phyloP scores from a whole-genome alignment of 2,329 filamentous ascomycete species.

The Phialocephala sp. region DNA sequence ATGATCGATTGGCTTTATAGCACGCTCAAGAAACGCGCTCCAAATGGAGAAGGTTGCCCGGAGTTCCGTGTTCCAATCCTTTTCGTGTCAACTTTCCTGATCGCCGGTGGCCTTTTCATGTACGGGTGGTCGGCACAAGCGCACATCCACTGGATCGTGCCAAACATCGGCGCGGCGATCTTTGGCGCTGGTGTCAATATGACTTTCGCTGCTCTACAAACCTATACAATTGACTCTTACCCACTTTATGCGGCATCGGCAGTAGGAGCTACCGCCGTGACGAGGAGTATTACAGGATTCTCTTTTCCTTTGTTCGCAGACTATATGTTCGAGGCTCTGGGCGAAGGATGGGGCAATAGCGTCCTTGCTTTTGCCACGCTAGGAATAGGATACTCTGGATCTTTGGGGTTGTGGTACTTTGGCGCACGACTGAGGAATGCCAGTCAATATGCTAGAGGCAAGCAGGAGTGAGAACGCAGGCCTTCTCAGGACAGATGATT shows the following conservation, averaged over 20 bases:
- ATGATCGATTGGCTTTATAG: conserved; percentile 30
- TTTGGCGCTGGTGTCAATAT: conserved; percentile 52
- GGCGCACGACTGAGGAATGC: conserved; percentile 46
- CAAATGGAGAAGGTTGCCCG: conserved; percentile 47
- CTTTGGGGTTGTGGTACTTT: conserved; percentile 47
- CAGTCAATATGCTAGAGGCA: too few relatives aligned
- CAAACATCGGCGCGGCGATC: conserved; percentile 57
- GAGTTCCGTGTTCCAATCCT: conserved; percentile 67
- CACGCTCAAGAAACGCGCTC: too few relatives aligned
- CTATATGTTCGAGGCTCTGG: conserved; percentile 25
- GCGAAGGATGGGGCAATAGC: conserved; percentile 54
- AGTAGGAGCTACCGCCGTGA: conserved; percentile 49
- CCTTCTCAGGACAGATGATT: too few relatives aligned
- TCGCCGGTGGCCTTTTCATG: conserved; percentile 60
- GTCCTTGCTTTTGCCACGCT: conserved; percentile 48
- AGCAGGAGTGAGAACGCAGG: too few relatives aligned
- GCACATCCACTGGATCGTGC: conserved; percentile 58
- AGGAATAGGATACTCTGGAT: conserved; percentile 52
- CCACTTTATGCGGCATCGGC: conserved; percentile 48
- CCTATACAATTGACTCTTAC: conserved; percentile 57
- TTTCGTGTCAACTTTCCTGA: conserved; percentile 54
- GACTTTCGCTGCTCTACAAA: conserved; percentile 38
- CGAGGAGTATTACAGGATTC: conserved; percentile 23
- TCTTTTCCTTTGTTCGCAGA: conserved; percentile 50
- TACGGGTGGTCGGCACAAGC: conserved; percentile 61